Conservation (phyloP, 768 basidiomycete species). For the Tulasnella sp. region DNA sequence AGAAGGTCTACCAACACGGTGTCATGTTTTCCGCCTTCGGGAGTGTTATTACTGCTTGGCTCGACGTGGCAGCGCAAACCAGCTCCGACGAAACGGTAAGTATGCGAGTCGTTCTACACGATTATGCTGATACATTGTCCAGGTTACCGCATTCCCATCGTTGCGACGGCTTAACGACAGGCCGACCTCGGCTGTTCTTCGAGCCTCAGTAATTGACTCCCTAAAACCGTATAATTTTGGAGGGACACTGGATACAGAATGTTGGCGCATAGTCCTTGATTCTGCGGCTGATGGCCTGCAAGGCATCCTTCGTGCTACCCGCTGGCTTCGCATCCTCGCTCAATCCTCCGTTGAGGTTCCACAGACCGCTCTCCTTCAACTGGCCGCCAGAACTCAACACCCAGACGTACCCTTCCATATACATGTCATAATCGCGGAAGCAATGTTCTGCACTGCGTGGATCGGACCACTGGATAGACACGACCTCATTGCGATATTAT, state of each 20-base stretch:
- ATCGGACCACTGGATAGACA: slow-evolving; percentile 48
- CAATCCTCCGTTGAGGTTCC: slow-evolving; percentile 58
- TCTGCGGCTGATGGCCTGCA: slow-evolving; percentile 34
- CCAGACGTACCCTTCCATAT: slow-evolving; percentile 36
- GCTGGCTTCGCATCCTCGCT: slow-evolving; percentile 52
- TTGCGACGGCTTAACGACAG: slow-evolving; percentile 48
- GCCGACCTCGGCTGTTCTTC: slow-evolving; percentile 26
- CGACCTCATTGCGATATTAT: slow-evolving; percentile 43
- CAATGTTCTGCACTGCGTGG: slow-evolving; percentile 50
- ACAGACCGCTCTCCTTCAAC: slow-evolving; percentile 36
- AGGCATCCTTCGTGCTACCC: slow-evolving; percentile 39
- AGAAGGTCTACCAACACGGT: slow-evolving; percentile 42
- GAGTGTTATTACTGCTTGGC: slow-evolving; percentile 48
- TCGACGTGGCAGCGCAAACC: slow-evolving; percentile 34
- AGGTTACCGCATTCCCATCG: slow-evolving; percentile 18
- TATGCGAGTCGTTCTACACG: background rate
- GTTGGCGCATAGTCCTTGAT: slow-evolving; percentile 42
- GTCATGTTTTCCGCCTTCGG: slow-evolving; percentile 51
- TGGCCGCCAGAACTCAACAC: slow-evolving; percentile 31
- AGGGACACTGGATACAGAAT: slow-evolving; percentile 32
- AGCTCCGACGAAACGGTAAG: background rate
- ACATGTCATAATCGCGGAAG: slow-evolving; percentile 42
- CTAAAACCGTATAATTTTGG: background rate
- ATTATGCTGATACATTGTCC: background rate
- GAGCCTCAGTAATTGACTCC: background rate